Evolutionary conservation across 495 filamentous ascomycete genomes (phyloP), one percentile per base, ranked within the genome.

Genomic region (Penicillium dipodomyicola): DNA sequence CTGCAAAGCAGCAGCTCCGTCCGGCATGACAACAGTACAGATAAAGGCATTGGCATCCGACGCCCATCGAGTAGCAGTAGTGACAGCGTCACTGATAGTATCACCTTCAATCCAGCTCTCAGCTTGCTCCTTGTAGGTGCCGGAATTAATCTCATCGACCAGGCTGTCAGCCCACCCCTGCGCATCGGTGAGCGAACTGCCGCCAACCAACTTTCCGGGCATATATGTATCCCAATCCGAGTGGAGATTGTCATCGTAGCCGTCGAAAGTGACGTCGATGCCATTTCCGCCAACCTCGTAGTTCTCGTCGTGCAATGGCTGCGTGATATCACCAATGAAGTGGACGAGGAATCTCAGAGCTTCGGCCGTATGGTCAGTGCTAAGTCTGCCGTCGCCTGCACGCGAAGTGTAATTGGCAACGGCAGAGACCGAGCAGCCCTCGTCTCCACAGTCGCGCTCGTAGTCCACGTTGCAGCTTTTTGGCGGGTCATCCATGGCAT

Each of bases 211-310:
- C 32, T 81, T 71, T 58, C 84, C 77, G 14, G 84, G 83, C 66
- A 88, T 87, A 39, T 80, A 68, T 22, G 78, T 86, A 66, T 88
- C 85, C 85, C 86, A 88, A 52, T 77, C 73, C 2, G 82, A 65
- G 65, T 88, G 85, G 5, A 88, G 73, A 56, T 88, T 88, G 19
- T 82, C 83, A 17, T 51, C 60, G 27, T 75, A 71, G 15, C 79
- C 77, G 33, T 77, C 64, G 65, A 80, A 88, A 0, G 64, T 68
- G 19, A 88, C 85, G n/a, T 69, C 49, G 55, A 88, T 82, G 44
- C 74, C 69, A 69, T 87, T 87, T 15, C 82, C 84, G 29, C 85
- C 85, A 3, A 76, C 60, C 8, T 79, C 75, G 37, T 80, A 76
- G 9, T 69, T 74, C 57, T 88, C 85, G 57, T 80, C 79, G 63